These are phyloP conservation scores for Acer saccharum DNA, from an alignment of 345 rosid species.

Conservation along the genomic window DNA sequence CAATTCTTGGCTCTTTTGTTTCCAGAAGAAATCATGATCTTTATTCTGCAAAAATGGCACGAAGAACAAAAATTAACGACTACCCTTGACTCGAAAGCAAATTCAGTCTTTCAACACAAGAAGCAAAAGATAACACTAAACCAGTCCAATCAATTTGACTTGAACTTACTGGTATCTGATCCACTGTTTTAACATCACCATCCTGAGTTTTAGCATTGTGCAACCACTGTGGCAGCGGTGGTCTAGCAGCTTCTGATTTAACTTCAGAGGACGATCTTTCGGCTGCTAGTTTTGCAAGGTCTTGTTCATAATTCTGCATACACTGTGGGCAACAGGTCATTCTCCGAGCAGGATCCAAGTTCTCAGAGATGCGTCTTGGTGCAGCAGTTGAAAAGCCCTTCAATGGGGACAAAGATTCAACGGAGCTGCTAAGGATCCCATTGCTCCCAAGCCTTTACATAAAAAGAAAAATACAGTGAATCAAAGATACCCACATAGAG, in stretches of 20 bases:
- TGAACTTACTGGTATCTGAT: conserved; percentile 44
- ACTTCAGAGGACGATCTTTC: conserved; percentile 49
- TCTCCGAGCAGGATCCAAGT: conserved; percentile 46
- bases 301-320: conserved; percentile 64
- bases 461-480: conserved; percentile 9
- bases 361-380: conserved; percentile 43
- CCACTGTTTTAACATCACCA: conserved; percentile 33
- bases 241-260: conserved; percentile 47
- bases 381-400: conserved; percentile 46
- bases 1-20: conserved; percentile 59
- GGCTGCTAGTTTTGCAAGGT: conserved; percentile 45
- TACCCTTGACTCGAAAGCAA: background rate
- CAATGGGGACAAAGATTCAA: conserved; percentile 61
- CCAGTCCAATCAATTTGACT: background rate
- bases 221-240: conserved; percentile 73
- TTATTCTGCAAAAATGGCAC: conserved; percentile 41
- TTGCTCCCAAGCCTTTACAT: conserved; percentile 54
- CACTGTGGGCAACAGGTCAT: conserved; percentile 70
- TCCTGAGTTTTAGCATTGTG: conserved; percentile 62
- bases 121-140: background rate
- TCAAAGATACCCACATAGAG: background rate
- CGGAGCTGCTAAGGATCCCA: conserved; percentile 56
- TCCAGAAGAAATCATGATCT: conserved; percentile 53
- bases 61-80: background rate
- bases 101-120: background rate